A percentile compares a stretch with the other conserved stretches of the same genome.
Conservation (phyloP, 1,284 basidiomycete genomes). For the Cryptococcus sp. region DNA sequence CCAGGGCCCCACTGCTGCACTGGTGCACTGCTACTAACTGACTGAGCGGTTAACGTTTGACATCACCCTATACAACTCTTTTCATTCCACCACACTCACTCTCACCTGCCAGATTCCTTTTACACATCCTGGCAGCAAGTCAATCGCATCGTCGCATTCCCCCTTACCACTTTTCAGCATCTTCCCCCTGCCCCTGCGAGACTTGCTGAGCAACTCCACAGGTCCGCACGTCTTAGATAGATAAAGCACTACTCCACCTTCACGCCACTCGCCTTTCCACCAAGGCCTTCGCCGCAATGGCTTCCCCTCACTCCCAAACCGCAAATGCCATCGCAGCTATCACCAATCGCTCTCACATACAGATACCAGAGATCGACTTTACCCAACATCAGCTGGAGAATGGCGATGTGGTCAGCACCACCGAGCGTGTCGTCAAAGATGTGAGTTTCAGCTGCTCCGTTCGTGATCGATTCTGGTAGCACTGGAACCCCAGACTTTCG, state of each 20-base stretch:
- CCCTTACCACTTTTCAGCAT: neutral
- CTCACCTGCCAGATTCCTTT: no score
- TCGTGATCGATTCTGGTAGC: neutral
- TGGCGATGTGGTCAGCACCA: conserved; percentile 72
- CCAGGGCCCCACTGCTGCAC: neutral
- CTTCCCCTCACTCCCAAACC: conserved; percentile 45
- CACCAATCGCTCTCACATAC: conserved; percentile 50
- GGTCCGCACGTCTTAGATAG: neutral
- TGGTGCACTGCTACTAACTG: no score
- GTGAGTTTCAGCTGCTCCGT: conserved; percentile 35
- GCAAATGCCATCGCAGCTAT: conserved; percentile 52
- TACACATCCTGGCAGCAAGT: neutral
- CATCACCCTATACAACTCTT: neutral
- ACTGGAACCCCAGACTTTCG: neutral
- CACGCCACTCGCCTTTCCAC: conserved; percentile 6
- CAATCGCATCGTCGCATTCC: neutral
- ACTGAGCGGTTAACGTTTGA: no score
- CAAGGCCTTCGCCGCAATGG: conserved; percentile 25
- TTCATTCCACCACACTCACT: neutral
- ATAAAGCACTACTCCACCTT: no score
- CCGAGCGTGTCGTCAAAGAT: conserved; percentile 56
- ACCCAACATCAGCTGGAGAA: conserved; percentile 87
- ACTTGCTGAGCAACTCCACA: conserved; percentile 8
- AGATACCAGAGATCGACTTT: conserved; percentile 75
- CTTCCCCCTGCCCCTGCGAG: neutral